Evolutionary conservation across 176 grass and related monocot species (phyloP).

Genomic region (Rhynchospora tenuis): DNA sequence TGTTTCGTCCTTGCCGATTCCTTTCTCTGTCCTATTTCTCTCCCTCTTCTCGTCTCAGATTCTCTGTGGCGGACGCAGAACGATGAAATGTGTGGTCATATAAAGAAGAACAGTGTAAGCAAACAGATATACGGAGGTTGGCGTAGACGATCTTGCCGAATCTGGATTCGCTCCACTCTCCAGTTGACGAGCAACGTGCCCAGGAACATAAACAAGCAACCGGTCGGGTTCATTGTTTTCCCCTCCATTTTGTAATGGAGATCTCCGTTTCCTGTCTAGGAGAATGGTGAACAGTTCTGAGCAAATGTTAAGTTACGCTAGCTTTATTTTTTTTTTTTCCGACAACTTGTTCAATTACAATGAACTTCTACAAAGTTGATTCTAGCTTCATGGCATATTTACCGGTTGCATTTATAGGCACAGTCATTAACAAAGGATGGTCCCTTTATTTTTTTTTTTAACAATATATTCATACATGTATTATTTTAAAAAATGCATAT

Average conservation of each 20-base stretch:
- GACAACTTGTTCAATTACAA: background rate
- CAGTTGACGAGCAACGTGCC: background rate
- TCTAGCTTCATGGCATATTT: background rate
- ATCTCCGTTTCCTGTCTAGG: background rate
- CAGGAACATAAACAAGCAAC: background rate
- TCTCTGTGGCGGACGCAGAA: background rate
- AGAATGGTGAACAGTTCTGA: background rate
- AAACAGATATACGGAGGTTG: background rate
- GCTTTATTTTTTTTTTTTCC: background rate
- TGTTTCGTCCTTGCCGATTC: conserved; percentile 29
- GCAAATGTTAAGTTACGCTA: background rate
- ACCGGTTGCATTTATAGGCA: too few species aligned
- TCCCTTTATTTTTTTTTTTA: too few species aligned
- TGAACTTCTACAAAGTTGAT: background rate
- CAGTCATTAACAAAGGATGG: too few species aligned
- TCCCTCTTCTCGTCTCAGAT: background rate
- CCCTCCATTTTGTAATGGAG: background rate
- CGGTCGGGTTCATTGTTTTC: background rate
- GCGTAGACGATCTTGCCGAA: background rate
- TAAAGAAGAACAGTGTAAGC: background rate
- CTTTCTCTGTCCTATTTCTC: background rate
- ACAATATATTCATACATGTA: too few species aligned
- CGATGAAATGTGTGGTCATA: background rate
- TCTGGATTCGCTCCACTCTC: background rate
- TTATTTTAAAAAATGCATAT: too few species aligned